Percentiles rank a stretch among this genome's conserved stretches.
These are phyloP conservation scores for Cytospora schulzeri DNA, from an alignment of 2,329 filamentous ascomycete genomes.

Conservation along the genomic window DNA sequence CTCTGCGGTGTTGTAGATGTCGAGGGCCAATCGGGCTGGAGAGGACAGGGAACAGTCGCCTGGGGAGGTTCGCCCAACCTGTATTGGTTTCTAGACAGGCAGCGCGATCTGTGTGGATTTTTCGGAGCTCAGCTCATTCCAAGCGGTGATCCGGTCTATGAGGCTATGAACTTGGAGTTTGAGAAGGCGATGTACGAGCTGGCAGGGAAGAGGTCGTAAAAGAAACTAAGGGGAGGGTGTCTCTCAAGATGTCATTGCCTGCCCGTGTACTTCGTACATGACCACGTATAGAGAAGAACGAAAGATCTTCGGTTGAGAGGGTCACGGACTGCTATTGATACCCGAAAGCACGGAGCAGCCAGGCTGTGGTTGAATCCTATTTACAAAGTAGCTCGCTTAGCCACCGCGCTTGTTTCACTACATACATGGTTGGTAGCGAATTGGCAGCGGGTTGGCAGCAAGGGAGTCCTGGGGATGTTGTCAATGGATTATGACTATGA, in stretches of 20 bases:
- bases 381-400: background rate
- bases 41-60: conserved; percentile 44
- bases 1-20: conserved; percentile 45
- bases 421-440: too few species aligned
- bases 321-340: too few species aligned
- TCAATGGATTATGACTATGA: background rate
- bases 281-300: background rate
- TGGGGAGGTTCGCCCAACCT: conserved; percentile 51
- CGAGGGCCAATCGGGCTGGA: conserved; percentile 46
- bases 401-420: background rate
- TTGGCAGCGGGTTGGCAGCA: background rate
- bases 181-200: conserved; percentile 7
- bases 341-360: too few species aligned
- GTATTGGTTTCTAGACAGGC: conserved; percentile 51
- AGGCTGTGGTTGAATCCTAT: background rate
- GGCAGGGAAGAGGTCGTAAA: background rate
- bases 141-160: background rate
- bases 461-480: background rate
- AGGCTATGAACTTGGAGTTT: background rate
- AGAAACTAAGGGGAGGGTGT: background rate
- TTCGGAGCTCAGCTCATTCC: conserved; percentile 5
- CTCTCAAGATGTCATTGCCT: background rate
- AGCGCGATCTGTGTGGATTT: conserved; percentile 47
- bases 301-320: background rate
- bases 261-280: background rate